Evolutionary conservation across 306 rosid species (phyloP), one percentile per base, ranked within the genome.

Genomic region (Cucurbita pepo): DNA sequence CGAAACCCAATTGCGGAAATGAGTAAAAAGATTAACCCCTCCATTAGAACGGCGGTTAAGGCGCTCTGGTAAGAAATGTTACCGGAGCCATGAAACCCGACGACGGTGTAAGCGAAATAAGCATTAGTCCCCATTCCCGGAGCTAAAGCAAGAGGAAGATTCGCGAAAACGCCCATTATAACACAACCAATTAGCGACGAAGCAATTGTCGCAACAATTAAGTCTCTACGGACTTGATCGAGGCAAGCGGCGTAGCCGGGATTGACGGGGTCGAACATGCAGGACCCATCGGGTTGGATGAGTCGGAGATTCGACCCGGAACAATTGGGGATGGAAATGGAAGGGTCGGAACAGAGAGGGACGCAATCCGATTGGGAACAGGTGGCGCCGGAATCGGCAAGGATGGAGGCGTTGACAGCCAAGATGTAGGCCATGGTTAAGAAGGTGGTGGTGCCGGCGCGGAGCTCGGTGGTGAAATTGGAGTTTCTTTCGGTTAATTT

Each of bases 81-180:
- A 11, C 99, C 99, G 66, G 99, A 95, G n/a, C 99, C 99, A 72
- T 95, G 99, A 56, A 82, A 91, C 7, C 99, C 99, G 22, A 95
- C 99, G 13, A 95, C 99, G 0, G 97, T 95, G 88, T 95, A 95
- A 16, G 99, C 97, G 74, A 95, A 95, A 30, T 95, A 95, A 12
- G 99, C 99, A 75, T 95, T 95, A 8, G 90, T 84, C 9, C 99
- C 99, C 99, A 95, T 95, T 7, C 97, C 99, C 0, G 99, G 99
- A 1, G 99, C 99, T 3, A 95, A 80, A 56, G 95, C 99, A 1
- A 95, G 69, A 1, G 99, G 99, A 6, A 95, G 95, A 69, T 95
- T 95, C 0, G 99, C 99, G 22, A 95, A 95, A 51, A 78, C 82
- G 2, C 99, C 99, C 99, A 94, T 91, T 55, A 94, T 91, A 61